Percentiles rank a stretch among this genome's conserved stretches.
These are phyloP conservation scores for Fusarium sp. DNA, from an alignment of 2,329 filamentous ascomycete genomes.

Conservation along the genomic window DNA sequence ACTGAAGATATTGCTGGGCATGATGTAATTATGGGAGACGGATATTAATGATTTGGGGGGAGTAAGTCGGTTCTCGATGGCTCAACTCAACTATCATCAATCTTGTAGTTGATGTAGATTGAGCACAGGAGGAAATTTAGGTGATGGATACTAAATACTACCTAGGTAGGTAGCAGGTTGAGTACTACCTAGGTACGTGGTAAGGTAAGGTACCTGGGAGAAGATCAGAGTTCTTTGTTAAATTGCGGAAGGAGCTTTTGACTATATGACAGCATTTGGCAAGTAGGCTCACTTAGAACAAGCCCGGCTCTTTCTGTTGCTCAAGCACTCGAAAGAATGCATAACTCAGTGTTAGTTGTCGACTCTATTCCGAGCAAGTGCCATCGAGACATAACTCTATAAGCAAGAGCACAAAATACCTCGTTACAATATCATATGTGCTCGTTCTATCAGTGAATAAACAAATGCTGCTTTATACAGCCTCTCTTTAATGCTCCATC, in stretches of 20 bases:
- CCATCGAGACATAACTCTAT: too few relatives aligned
- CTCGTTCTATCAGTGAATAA: too few relatives aligned
- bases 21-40: conserved; percentile 19
- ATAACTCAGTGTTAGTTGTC: neutral
- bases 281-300: too few relatives aligned
- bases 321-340: neutral
- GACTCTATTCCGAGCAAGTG: too few relatives aligned
- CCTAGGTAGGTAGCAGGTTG: neutral
- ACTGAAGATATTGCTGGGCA: conserved; percentile 26
- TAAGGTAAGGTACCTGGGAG: too few relatives aligned
- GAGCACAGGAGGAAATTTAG: neutral
- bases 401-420: too few relatives aligned
- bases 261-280: too few relatives aligned
- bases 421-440: too few relatives aligned
- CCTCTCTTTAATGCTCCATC: neutral
- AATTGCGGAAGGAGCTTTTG: conserved; percentile 4
- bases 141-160: neutral
- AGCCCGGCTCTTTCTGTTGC: neutral
- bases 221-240: neutral
- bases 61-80: neutral
- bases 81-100: neutral
- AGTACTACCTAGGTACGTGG: too few relatives aligned
- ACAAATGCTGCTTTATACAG: too few relatives aligned
- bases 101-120: conserved; percentile 1
- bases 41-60: conserved; percentile 17